Evolutionary conservation across 2,329 filamentous ascomycete species (phyloP).

Genomic region (Beauveria sp.): DNA sequence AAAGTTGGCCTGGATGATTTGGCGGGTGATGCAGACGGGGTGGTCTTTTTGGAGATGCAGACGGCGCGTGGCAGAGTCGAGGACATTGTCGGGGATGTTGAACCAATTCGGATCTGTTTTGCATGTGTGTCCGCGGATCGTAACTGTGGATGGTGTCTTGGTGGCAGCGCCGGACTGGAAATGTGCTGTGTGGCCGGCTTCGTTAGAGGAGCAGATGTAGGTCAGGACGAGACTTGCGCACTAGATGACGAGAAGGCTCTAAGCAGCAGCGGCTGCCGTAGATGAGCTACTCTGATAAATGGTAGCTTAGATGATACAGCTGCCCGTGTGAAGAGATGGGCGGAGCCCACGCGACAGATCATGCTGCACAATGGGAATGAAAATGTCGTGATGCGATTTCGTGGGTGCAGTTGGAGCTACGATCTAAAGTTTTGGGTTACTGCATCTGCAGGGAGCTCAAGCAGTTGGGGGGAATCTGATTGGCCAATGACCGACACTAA

Average conservation of each 20-base stretch:
- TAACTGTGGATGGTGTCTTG: constrained; percentile 26
- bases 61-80: constrained; percentile 63
- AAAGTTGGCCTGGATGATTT: constrained; percentile 88
- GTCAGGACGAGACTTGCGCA: not conserved
- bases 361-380: constrained; percentile 1
- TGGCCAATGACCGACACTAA: not conserved
- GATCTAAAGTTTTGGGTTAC: not conserved
- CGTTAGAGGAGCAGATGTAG: not conserved
- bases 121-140: constrained; percentile 58
- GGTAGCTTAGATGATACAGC: not conserved
- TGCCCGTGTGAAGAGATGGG: not conserved
- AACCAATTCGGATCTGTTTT: constrained; percentile 68
- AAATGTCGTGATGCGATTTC: not conserved
- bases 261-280: not conserved
- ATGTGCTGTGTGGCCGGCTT: not conserved
- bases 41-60: constrained; percentile 91
- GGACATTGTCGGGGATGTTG: constrained; percentile 71
- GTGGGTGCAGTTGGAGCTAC: not conserved
- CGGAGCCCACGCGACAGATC: constrained; percentile 5
- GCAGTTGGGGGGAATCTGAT: not conserved
- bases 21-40: constrained; percentile 80
- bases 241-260: constrained; percentile 1
- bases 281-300: not conserved
- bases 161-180: constrained; percentile 6
- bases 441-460: not conserved